Evolutionary conservation across 2,329 filamentous ascomycete species (phyloP).

Genomic region (Colletotrichum australisinense): DNA sequence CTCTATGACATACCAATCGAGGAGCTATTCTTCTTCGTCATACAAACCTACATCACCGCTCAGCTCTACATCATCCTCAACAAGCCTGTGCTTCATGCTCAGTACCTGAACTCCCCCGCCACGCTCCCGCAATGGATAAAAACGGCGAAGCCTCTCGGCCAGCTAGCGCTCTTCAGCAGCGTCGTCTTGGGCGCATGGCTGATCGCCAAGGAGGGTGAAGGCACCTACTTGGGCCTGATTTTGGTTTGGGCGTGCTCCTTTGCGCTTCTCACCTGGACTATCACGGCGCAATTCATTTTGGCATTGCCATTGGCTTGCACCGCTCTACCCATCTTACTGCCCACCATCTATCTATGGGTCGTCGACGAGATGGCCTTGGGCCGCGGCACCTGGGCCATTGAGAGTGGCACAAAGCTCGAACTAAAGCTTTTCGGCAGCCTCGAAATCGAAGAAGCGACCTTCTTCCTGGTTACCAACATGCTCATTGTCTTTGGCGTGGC

Average conservation of each 20-base stretch:
- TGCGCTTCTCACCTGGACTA: conserved; percentile 70
- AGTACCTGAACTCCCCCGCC: conserved; percentile 50
- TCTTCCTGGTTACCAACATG: conserved; percentile 77
- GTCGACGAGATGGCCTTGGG: conserved; percentile 76
- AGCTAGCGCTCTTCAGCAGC: conserved; percentile 60
- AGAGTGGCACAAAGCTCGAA: conserved; percentile 73
- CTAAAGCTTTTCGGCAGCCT: conserved; percentile 72
- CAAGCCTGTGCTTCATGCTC: conserved; percentile 68
- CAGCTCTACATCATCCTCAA: conserved; percentile 75
- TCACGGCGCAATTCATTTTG: conserved; percentile 73
- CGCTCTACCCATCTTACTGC: conserved; percentile 67
- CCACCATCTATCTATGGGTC: conserved; percentile 78
- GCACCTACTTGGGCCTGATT: conserved; percentile 78
- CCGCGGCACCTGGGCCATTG: conserved; percentile 79
- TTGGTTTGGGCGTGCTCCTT: conserved; percentile 77
- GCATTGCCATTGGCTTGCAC: conserved; percentile 69
- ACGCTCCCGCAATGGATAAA: conserved; percentile 41
- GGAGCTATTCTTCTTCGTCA: conserved; percentile 81
- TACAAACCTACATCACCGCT: conserved; percentile 80
- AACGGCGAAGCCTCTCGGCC: conserved; percentile 56
- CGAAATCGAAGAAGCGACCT: conserved; percentile 80
- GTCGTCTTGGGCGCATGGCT: conserved; percentile 54
- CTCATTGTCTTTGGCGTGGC: conserved; percentile 77
- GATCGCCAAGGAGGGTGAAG: conserved; percentile 57
- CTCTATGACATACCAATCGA: conserved; percentile 76